phyloP scores from a whole-genome alignment of 1,139 yeast genomes.

The Yamadazyma dendronema region DNA sequence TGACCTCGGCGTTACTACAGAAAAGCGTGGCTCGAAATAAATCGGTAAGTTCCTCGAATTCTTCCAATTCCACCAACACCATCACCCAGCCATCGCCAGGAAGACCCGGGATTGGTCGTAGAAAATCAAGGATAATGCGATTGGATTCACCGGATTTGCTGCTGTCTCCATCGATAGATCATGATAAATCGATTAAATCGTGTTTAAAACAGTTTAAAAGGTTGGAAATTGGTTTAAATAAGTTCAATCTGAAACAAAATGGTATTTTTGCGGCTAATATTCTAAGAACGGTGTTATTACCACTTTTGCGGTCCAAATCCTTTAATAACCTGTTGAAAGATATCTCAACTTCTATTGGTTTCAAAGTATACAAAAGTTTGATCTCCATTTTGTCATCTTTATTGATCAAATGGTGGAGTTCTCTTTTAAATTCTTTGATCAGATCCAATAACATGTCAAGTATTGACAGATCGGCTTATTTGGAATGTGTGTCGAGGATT shows the following conservation, averaged over 20 bases:
- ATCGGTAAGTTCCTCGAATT: constrained; percentile 14
- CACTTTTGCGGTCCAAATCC: constrained; percentile 51
- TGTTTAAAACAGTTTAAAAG: constrained; percentile 39
- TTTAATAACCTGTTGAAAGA: constrained; percentile 23
- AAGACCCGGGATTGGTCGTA: no score
- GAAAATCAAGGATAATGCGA: constrained; percentile 2
- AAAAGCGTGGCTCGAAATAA: constrained; percentile 12
- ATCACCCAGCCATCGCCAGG: constrained; percentile 7
- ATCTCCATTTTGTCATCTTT: constrained; percentile 37
- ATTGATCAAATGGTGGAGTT: constrained; percentile 66
- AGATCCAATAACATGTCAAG: constrained; percentile 22
- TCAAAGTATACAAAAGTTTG: constrained; percentile 31
- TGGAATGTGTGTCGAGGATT: constrained; percentile 71
- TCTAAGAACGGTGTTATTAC: constrained; percentile 62
- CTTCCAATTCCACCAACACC: constrained; percentile 16
- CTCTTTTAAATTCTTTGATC: constrained; percentile 44
- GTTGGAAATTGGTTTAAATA: constrained; percentile 44
- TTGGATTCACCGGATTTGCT: constrained; percentile 8
- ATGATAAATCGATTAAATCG: constrained; percentile 28
- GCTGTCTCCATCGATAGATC: constrained; percentile 4
- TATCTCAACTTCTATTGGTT: constrained; percentile 6
- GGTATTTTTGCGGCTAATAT: constrained; percentile 64
- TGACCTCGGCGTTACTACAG: constrained; percentile 4
- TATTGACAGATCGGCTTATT: constrained; percentile 64
- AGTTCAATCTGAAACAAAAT: constrained; percentile 49